Evolutionary conservation across 2,329 filamentous ascomycete genomes (phyloP), one percentile per base, ranked within the genome.

Genomic region (Magnaporthales sp.): DNA sequence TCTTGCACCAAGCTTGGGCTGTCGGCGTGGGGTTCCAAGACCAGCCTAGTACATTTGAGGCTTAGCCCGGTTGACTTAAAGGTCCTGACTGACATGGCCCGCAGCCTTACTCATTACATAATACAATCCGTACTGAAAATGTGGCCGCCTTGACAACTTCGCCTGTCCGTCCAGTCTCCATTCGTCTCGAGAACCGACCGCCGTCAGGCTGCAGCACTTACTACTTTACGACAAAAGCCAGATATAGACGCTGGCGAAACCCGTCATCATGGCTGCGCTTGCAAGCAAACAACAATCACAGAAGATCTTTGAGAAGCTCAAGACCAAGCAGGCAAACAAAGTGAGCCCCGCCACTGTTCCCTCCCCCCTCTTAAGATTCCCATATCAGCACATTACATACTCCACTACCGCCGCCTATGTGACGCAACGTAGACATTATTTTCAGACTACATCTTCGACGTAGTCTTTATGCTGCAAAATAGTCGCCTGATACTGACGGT

Each of bases 221-320:
- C 11, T 58, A 27, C 54, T 58, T 58, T 60, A 60, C 26, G 29
- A 60, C 24, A 26, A 13, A 60, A 60, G 24, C 56, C 24, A 13
- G 4, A 19, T 19, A 27, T 60, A 24, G 24, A 46, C 63, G 22
- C 63, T 13, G 38, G 9, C 15, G 38, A 51, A 51, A n/a, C 13
- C 38, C 26, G 19, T 30, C 80, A 86, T 77, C 67, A 89, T 89
- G 86, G 84, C 78, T 77, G 84, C 79, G 75, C 82, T 90, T 73
- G 95, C 95, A 76, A 90, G 91, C 66, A 99, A 98, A 84, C 88
- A 92, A 77, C 89, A 98, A 83, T 97, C 94, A 80, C 91, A 94
- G 78, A 94, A 93, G 81, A 92, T 99, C 79, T 99, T 99, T 81
- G 91, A 96, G 83, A 97, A 97, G 83, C 83, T 98, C 77, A 97